These are phyloP conservation scores for Thuidium tamariscinum DNA, from an alignment of 225 moss, liverwort and hornwort species.

Conservation along the genomic window DNA sequence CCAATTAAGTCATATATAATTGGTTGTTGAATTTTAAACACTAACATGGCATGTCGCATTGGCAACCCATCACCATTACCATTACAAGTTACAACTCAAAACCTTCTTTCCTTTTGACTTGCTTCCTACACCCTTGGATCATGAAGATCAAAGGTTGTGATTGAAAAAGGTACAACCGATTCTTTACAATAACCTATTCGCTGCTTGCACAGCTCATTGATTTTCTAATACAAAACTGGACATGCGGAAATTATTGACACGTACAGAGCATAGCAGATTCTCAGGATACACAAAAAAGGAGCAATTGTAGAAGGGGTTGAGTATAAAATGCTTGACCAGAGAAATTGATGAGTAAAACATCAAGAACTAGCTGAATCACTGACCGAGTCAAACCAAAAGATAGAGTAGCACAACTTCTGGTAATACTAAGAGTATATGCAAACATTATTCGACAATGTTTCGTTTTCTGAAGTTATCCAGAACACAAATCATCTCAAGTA, in stretches of 20 bases:
- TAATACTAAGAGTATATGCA: not conserved
- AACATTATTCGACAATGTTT: not conserved
- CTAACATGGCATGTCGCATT: too few species aligned
- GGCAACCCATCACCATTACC: too few species aligned
- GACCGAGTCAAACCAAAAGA: not conserved
- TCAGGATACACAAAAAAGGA: not conserved
- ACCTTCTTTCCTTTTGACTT: too few species aligned
- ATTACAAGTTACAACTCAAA: too few species aligned
- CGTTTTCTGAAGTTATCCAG: not conserved
- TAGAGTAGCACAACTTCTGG: not conserved
- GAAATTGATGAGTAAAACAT: not conserved
- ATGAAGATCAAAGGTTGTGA: too few species aligned
- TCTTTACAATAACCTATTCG: too few species aligned
- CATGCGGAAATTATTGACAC: not conserved
- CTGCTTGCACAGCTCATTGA: too few species aligned
- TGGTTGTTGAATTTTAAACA: too few species aligned
- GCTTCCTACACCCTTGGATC: too few species aligned
- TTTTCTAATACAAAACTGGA: not conserved
- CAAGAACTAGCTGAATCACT: not conserved
- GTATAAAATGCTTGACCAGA: not conserved
- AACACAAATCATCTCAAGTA: conserved; percentile 2
- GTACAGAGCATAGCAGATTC: not conserved
- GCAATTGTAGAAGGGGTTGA: not conserved
- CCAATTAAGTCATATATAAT: too few species aligned
- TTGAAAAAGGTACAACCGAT: too few species aligned